Conservation (phyloP, 768 basidiomycete species). For the Suillus paluster region DNA sequence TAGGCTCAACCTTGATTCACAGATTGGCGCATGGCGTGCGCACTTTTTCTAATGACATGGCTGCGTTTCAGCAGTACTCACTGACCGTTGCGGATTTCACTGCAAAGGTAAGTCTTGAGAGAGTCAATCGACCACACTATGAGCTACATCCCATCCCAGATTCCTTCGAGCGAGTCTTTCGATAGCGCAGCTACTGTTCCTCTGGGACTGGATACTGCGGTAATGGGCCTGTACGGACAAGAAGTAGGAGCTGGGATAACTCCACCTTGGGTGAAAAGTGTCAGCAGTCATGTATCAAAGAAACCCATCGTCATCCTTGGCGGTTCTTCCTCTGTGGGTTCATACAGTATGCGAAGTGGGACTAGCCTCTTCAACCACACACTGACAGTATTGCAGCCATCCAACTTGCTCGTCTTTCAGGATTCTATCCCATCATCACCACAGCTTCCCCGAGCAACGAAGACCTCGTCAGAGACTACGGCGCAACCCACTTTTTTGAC, state of each 20-base stretch:
- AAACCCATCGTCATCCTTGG: slow-evolving; percentile 53
- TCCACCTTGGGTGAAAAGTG: slow-evolving; percentile 39
- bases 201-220: slow-evolving; percentile 48
- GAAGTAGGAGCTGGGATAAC: slow-evolving; percentile 43
- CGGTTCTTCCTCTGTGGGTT: slow-evolving; percentile 52
- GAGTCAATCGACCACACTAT: neutral
- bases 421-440: slow-evolving; percentile 48
- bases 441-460: slow-evolving; percentile 40
- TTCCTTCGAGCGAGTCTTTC: slow-evolving; percentile 48
- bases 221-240: slow-evolving; percentile 49
- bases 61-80: slow-evolving; percentile 47
- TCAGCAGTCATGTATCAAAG: slow-evolving; percentile 43
- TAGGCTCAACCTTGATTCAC: slow-evolving; percentile 22
- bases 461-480: slow-evolving; percentile 36
- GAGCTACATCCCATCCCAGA: slow-evolving; percentile 26
- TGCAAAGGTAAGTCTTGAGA: slow-evolving; percentile 38
- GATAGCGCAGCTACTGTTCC: slow-evolving; percentile 54
- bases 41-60: slow-evolving; percentile 28
- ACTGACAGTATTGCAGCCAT: slow-evolving; percentile 28
- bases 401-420: slow-evolving; percentile 45
- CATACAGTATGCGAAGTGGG: slow-evolving; percentile 39
- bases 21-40: slow-evolving; percentile 40
- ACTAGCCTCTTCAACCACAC: slow-evolving; percentile 8
- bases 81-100: slow-evolving; percentile 36
- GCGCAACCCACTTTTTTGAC: slow-evolving; percentile 47